These are phyloP conservation scores for Thalassiosira hispida DNA, from an alignment of 352 stramenopile genomes.

Conservation along the genomic window DNA sequence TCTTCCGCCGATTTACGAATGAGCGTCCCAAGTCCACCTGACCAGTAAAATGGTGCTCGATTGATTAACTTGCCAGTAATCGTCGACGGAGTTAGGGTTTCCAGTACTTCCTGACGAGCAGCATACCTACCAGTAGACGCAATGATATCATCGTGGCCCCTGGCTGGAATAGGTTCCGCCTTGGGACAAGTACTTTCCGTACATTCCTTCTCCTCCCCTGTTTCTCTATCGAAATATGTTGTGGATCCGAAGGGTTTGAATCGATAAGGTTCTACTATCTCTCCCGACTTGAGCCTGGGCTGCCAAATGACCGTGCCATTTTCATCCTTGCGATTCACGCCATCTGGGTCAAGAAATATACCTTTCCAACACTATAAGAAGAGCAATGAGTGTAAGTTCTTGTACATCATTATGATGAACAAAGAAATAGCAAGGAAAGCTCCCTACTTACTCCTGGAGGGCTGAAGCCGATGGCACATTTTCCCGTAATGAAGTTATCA, in stretches of 20 bases:
- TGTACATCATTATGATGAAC: not conserved
- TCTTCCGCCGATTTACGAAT: conserved; percentile 49
- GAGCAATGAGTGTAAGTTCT: not conserved
- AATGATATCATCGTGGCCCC: too few relatives aligned
- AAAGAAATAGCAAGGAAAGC: too few relatives aligned
- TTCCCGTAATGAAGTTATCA: conserved; percentile 31
- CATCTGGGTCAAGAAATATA: conserved; percentile 43
- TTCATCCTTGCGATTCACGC: conserved; percentile 34
- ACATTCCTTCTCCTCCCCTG: conserved; percentile 42
- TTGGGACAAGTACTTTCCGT: conserved; percentile 40
- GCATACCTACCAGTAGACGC: conserved; percentile 44
- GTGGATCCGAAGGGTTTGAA: conserved; percentile 43
- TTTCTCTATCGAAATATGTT: conserved; percentile 35
- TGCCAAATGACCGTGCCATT: conserved; percentile 41
- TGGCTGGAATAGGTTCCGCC: too few relatives aligned
- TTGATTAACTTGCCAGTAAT: conserved; percentile 55
- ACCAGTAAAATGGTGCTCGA: conserved; percentile 57
- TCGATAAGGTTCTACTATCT: conserved; percentile 47
- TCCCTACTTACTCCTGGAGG: too few relatives aligned
- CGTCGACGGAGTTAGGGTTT: too few relatives aligned
- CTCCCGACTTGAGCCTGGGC: conserved; percentile 43
- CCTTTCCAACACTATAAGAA: conserved; percentile 44
- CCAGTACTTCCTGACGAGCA: conserved; percentile 35
- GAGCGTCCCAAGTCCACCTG: conserved; percentile 44
- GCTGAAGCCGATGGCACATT: conserved; percentile 42